A percentile compares a stretch with the other conserved stretches of the same genome.
These are phyloP conservation scores for Allium sativum DNA, from an alignment of 106 monocot genomes.

Conservation along the genomic window DNA sequence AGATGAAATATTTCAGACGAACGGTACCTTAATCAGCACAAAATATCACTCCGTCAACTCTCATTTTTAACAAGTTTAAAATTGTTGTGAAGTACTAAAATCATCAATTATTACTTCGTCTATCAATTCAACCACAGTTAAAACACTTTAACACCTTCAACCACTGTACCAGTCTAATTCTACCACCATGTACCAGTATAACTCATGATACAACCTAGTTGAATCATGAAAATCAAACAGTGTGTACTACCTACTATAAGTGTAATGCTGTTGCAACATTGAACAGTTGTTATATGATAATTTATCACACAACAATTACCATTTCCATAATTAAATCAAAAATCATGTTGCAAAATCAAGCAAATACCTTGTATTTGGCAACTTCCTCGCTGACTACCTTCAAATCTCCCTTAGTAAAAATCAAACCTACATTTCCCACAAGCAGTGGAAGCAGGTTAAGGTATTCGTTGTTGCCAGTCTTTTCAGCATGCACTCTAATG, in stretches of 20 bases:
- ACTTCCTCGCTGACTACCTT: conserved; percentile 83
- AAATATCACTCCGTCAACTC: too few relatives aligned
- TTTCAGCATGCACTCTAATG: conserved; percentile 70
- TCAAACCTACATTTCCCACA: conserved; percentile 72
- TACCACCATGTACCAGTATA: background rate
- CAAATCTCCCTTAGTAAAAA: conserved; percentile 85
- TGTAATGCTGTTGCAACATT: background rate
- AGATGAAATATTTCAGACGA: too few relatives aligned
- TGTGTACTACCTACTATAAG: too few relatives aligned
- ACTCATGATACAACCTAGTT: background rate
- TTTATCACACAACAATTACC: background rate
- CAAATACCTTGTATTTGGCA: conserved; percentile 60
- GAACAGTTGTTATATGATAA: background rate
- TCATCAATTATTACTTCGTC: too few relatives aligned
- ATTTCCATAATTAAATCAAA: too few relatives aligned
- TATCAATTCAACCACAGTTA: too few relatives aligned
- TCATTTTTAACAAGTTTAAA: too few relatives aligned
- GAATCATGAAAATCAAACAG: too few relatives aligned
- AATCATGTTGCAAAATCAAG: background rate
- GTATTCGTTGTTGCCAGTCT: conserved; percentile 44
- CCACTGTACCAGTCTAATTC: too few relatives aligned
- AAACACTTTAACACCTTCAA: too few relatives aligned
- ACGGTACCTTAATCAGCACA: too few relatives aligned
- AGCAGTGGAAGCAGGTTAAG: conserved; percentile 57
- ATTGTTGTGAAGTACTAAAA: too few relatives aligned